phyloP scores from a whole-genome alignment of 208 protist genomes.

The Acanthamoeba lenticulata region DNA sequence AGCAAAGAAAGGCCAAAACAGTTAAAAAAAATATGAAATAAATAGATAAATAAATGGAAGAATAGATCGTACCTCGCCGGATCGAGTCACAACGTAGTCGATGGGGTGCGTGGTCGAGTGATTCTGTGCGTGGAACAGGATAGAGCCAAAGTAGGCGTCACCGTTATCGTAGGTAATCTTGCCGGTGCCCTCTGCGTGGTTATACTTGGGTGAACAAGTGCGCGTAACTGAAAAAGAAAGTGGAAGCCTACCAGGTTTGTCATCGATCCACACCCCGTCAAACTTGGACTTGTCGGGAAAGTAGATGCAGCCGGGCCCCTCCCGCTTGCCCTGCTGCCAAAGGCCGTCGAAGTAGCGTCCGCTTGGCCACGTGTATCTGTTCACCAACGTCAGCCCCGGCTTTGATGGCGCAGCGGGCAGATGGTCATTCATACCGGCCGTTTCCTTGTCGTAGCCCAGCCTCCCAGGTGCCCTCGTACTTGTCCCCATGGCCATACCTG shows the following conservation, averaged over 20 bases:
- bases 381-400: background rate
- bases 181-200: background rate
- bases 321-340: background rate
- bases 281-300: conserved; percentile 6
- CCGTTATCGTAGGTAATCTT: conserved; percentile 16
- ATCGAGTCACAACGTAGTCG: background rate
- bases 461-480: conserved; percentile 16
- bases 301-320: background rate
- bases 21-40: background rate
- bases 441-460: background rate
- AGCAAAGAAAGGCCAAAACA: background rate
- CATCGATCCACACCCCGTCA: background rate
- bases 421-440: background rate
- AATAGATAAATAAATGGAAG: background rate
- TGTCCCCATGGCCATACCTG: conserved; percentile 36
- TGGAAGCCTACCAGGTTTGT: conserved; percentile 17
- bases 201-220: too few species aligned
- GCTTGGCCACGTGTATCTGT: conserved; percentile 36
- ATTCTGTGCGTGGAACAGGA: background rate
- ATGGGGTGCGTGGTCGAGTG: background rate
- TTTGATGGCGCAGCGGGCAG: too few species aligned
- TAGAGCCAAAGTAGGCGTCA: background rate
- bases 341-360: conserved; percentile 29
- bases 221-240: background rate
- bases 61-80: background rate